Percentiles rank a stretch among this genome's conserved stretches.
These are phyloP conservation scores for Phytopythium chamaehyphon DNA, from an alignment of 352 stramenopile species.

Conservation along the genomic window DNA sequence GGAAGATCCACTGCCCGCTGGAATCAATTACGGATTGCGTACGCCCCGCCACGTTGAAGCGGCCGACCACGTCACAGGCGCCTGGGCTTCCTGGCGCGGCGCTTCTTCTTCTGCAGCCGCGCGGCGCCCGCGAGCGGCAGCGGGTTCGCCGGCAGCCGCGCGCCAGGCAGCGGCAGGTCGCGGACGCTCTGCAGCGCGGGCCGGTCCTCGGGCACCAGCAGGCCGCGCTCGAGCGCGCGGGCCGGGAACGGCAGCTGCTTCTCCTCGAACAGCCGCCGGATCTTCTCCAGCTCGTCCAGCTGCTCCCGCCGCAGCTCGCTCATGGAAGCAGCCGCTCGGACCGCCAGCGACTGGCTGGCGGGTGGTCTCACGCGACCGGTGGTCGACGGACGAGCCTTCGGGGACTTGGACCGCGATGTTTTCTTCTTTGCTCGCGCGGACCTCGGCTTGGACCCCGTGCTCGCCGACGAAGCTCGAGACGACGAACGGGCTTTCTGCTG, in stretches of 20 bases:
- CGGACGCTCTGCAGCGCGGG: conserved; percentile 37
- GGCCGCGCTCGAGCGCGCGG: conserved; percentile 36
- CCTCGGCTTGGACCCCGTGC: background rate
- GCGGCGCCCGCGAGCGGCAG: conserved; percentile 32
- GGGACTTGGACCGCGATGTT: conserved; percentile 1
- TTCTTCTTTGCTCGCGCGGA: conserved; percentile 1
- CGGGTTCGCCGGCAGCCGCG: conserved; percentile 41
- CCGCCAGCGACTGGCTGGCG: no score
- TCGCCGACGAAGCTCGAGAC: background rate
- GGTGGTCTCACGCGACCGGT: background rate
- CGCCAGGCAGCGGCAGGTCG: conserved; percentile 49
- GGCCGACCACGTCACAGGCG: no score
- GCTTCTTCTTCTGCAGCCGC: conserved; percentile 46
- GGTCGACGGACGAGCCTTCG: background rate
- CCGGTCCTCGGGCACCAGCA: conserved; percentile 63
- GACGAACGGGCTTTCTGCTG: no score
- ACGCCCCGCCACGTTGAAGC: no score
- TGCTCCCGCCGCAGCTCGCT: conserved; percentile 56
- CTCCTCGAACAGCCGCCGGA: conserved; percentile 51
- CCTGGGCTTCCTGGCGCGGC: conserved; percentile 20
- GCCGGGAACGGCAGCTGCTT: conserved; percentile 41
- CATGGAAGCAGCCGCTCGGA: conserved; percentile 16
- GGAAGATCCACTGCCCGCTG: no score
- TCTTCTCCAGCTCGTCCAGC: conserved; percentile 59
- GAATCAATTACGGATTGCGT: no score